These are phyloP conservation scores for Umbelopsis sp. DNA, from an alignment of 192 early-diverging fungal genomes.

Conservation along the genomic window DNA sequence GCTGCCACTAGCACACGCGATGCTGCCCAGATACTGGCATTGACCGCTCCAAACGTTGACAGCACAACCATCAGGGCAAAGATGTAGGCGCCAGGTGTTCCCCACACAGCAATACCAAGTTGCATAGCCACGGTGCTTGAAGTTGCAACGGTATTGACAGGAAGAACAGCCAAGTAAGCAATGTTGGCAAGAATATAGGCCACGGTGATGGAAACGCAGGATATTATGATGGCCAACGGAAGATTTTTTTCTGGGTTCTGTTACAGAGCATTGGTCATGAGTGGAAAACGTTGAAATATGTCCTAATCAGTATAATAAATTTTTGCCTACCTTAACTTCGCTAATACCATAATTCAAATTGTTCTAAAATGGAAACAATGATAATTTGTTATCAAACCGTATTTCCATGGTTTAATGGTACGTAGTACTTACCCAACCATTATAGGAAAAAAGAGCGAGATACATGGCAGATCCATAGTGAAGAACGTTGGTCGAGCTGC, in stretches of 20 bases:
- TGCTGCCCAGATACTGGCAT: constrained; percentile 72
- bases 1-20: constrained; percentile 65
- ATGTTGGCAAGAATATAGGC: constrained; percentile 81
- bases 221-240: constrained; percentile 71
- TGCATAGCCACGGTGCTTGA: constrained; percentile 66
- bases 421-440: constrained; percentile 47
- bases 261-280: neutral
- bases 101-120: constrained; percentile 66
- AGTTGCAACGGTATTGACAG: constrained; percentile 58
- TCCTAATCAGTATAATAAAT: neutral
- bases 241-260: constrained; percentile 68
- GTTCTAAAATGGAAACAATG: constrained; percentile 34
- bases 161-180: constrained; percentile 82
- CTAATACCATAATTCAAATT: constrained; percentile 79
- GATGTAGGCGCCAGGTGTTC: constrained; percentile 60
- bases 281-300: neutral
- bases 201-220: constrained; percentile 63
- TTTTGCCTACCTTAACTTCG: constrained; percentile 66
- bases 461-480: constrained; percentile 76
- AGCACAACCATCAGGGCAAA: constrained; percentile 73
- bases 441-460: constrained; percentile 59
- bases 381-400: constrained; percentile 29
- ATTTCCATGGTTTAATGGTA: neutral
- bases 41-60: constrained; percentile 72
- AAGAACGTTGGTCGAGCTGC: constrained; percentile 53